Conservation (phyloP, 768 basidiomycete genomes). For the Leccinum uliginosum region DNA sequence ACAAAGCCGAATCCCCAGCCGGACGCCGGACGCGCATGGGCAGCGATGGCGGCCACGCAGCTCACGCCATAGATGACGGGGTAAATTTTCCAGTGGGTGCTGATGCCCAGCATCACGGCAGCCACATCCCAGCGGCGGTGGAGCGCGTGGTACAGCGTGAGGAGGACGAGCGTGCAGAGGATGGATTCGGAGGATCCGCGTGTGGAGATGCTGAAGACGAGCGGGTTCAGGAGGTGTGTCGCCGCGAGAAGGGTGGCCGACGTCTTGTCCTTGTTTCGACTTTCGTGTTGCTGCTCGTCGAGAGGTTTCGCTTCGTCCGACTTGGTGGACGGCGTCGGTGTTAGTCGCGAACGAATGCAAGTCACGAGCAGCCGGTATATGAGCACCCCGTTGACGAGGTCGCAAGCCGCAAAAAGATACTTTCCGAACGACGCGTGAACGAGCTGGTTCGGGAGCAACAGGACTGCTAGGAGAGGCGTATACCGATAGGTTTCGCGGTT, state of each 20-base stretch:
- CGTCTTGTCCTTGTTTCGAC: neutral
- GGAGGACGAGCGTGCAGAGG: constrained; percentile 73
- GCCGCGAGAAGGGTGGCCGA: constrained; percentile 56
- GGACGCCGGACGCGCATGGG: constrained; percentile 14
- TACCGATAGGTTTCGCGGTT: constrained; percentile 91
- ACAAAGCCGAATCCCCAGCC: constrained; percentile 27
- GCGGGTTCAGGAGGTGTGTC: constrained; percentile 85
- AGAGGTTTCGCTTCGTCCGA: constrained; percentile 2
- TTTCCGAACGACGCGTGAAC: constrained; percentile 88
- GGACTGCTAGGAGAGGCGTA: constrained; percentile 83
- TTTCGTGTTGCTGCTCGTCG: constrained; percentile 1
- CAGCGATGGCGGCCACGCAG: constrained; percentile 42
- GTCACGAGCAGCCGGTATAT: constrained; percentile 60
- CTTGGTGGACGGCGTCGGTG: neutral
- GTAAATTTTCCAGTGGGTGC: constrained; percentile 97
- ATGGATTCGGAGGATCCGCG: constrained; percentile 94
- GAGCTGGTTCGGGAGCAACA: constrained; percentile 77
- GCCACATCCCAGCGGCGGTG: constrained; percentile 57
- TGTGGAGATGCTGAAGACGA: constrained; percentile 95
- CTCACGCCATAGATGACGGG: constrained; percentile 88
- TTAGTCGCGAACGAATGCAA: constrained; percentile 38
- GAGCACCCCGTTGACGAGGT: constrained; percentile 73
- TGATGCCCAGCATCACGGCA: constrained; percentile 72
- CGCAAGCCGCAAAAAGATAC: constrained; percentile 79
- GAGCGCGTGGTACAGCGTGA: constrained; percentile 58